A percentile compares a stretch with the other conserved stretches of the same genome.
These are phyloP conservation scores for Hordeum marinum DNA, from an alignment of 176 grass and related monocot species.

Conservation along the genomic window DNA sequence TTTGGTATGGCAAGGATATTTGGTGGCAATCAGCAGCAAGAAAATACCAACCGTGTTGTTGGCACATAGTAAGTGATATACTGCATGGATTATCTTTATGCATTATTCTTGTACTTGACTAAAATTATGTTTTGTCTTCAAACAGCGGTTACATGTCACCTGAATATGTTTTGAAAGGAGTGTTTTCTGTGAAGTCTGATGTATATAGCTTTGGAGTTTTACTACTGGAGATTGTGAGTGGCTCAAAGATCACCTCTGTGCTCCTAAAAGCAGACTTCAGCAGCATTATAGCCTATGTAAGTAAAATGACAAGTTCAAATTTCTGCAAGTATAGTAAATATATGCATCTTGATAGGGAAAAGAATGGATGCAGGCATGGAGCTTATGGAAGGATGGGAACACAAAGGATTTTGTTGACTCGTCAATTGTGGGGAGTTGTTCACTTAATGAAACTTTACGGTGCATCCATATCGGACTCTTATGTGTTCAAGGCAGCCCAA, in stretches of 20 bases:
- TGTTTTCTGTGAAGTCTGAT: slow-evolving; percentile 46
- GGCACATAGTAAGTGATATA: slow-evolving; percentile 37
- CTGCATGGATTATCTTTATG: not conserved
- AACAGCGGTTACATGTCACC: slow-evolving; percentile 47
- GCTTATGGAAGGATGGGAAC: slow-evolving; percentile 25
- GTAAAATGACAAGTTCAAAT: not conserved
- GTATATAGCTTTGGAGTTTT: slow-evolving; percentile 45
- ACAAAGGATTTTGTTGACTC: slow-evolving; percentile 21
- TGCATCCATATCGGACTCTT: slow-evolving; percentile 30
- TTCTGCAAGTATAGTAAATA: not conserved
- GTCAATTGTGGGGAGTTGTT: not conserved
- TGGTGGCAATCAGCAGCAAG: slow-evolving; percentile 2
- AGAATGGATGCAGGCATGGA: slow-evolving; percentile 33
- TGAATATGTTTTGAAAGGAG: slow-evolving; percentile 49
- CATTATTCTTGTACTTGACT: not conserved
- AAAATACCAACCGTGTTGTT: slow-evolving; percentile 19
- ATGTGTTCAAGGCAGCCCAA: slow-evolving; percentile 30
- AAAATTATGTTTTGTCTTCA: not conserved
- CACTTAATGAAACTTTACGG: not conserved
- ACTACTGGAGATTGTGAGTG: slow-evolving; percentile 36
- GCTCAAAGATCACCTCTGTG: slow-evolving; percentile 25
- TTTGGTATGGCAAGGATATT: slow-evolving; percentile 42
- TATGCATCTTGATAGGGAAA: not conserved
- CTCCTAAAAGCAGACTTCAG: not conserved
- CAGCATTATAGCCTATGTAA: slow-evolving; percentile 38